A percentile compares a stretch with the other conserved stretches of the same genome.
Conservation (phyloP, 1,284 basidiomycete species). For the Mycosarcoma mackinlayi region DNA sequence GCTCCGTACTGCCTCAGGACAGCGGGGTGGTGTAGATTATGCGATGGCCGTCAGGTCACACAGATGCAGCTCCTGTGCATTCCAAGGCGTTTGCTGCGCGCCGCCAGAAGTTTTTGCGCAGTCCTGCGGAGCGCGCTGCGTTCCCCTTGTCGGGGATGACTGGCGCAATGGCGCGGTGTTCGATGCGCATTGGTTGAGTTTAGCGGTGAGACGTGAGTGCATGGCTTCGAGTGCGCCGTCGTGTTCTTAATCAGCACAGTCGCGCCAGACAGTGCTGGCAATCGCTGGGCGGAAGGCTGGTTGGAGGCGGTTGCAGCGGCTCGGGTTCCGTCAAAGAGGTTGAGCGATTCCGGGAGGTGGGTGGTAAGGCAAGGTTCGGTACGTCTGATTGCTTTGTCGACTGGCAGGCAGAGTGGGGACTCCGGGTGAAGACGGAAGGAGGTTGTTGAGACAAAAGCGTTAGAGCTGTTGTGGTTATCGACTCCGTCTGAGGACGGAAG, state of each 20-base stretch:
- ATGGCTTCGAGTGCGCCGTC: slow-evolving; percentile 28
- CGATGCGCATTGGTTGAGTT: slow-evolving; percentile 31
- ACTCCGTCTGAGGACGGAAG: slow-evolving; percentile 15
- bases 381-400: slow-evolving; percentile 6
- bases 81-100: slow-evolving; percentile 39
- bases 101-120: slow-evolving; percentile 21
- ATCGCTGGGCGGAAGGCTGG: slow-evolving; percentile 15
- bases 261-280: slow-evolving; percentile 14
- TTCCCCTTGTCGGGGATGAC: not conserved
- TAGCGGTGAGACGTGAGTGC: slow-evolving; percentile 27
- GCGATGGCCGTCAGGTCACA: slow-evolving; percentile 49
- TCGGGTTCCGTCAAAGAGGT: slow-evolving; percentile 14
- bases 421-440: slow-evolving; percentile 6
- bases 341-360: slow-evolving; percentile 22
- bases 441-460: not conserved
- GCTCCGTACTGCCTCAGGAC: slow-evolving; percentile 6
- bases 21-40: slow-evolving; percentile 41
- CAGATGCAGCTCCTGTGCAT: slow-evolving; percentile 48
- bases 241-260: slow-evolving; percentile 36
- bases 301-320: slow-evolving; percentile 16
- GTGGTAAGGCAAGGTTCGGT: slow-evolving; percentile 8
- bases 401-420: slow-evolving; percentile 15
- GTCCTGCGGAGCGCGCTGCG: slow-evolving; percentile 1
- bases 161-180: slow-evolving; percentile 16
- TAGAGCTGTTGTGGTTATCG: not conserved